Conservation (phyloP, 495 filamentous ascomycete genomes). For the Tuber melanosporum region DNA sequence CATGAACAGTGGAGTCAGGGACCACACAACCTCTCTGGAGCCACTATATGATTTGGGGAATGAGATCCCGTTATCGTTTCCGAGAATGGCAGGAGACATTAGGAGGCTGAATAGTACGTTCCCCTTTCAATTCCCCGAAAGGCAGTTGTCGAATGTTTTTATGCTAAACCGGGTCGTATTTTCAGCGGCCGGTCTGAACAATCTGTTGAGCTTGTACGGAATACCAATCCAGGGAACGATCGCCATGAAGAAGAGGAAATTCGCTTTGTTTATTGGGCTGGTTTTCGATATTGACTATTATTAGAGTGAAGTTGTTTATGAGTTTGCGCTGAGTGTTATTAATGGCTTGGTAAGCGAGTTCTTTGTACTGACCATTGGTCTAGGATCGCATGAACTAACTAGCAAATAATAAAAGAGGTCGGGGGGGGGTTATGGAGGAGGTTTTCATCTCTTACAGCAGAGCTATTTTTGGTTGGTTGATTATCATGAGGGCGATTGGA, state of each 20-base stretch:
- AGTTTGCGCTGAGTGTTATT: neutral
- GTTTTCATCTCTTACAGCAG: neutral
- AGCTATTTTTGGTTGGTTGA: neutral
- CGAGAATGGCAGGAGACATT: neutral
- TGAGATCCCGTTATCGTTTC: neutral
- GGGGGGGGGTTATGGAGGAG: neutral
- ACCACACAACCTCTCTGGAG: neutral
- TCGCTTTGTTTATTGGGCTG: neutral
- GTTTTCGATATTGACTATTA: neutral
- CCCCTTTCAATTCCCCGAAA: neutral
- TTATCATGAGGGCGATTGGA: neutral
- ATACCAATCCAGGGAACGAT: neutral
- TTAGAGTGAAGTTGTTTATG: neutral
- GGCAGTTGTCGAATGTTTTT: neutral
- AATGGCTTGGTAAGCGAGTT: neutral
- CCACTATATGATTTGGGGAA: neutral
- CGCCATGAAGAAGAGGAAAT: neutral
- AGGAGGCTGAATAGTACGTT: neutral
- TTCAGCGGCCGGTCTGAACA: neutral
- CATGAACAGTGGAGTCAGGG: neutral
- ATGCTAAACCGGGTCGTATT: neutral
- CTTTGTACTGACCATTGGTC: neutral
- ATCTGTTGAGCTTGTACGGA: neutral
- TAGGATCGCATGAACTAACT: no score
- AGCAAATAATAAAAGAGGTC: neutral